Evolutionary conservation across 305 asterid species (phyloP).

Genomic region (Fraxinus albicans): DNA sequence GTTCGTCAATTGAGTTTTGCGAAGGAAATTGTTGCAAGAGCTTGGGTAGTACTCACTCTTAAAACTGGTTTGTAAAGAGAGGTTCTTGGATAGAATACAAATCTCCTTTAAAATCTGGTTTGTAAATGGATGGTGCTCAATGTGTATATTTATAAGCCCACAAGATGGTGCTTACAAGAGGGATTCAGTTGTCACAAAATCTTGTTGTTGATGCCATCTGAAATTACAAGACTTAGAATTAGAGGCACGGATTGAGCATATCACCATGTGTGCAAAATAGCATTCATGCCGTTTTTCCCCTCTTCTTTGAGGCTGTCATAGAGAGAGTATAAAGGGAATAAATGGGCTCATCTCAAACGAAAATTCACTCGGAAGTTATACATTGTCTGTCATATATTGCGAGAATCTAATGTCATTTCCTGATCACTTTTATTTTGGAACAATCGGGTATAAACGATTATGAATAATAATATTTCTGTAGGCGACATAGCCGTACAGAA

Average conservation of each 20-base stretch:
- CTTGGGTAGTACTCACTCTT: not conserved
- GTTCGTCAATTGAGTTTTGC: not conserved
- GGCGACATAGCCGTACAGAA: not conserved
- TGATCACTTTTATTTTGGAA: not conserved
- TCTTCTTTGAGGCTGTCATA: not conserved
- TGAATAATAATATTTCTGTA: not conserved
- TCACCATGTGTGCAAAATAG: not conserved
- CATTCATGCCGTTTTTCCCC: not conserved
- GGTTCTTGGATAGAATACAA: not conserved
- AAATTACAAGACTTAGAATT: not conserved
- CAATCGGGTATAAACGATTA: not conserved
- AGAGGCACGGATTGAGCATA: not conserved
- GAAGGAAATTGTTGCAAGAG: not conserved
- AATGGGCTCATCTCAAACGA: not conserved
- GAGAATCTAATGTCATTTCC: not conserved
- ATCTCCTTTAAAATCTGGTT: not conserved
- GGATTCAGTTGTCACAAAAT: not conserved
- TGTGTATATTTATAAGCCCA: not conserved
- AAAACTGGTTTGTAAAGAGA: not conserved
- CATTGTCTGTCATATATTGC: not conserved
- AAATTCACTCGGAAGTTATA: not conserved
- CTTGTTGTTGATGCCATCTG: not conserved
- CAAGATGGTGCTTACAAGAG: not conserved
- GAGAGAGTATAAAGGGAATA: not conserved
- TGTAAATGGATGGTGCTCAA: not conserved